Conservation (phyloP, 768 basidiomycete species). For the Suillus spraguei region DNA sequence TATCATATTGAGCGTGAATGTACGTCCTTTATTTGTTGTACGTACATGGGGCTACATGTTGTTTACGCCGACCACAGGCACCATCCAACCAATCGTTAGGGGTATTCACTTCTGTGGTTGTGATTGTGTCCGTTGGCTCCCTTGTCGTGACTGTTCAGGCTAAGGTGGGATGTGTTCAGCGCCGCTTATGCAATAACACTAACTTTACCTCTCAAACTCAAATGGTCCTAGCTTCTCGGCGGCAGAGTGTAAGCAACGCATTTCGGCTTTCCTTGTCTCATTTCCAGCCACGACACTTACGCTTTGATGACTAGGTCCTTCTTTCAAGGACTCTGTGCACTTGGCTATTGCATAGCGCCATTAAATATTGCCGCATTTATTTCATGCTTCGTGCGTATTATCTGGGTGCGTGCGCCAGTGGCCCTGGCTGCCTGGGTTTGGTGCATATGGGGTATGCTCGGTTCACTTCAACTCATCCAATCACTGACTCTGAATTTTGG, state of each 20-base stretch:
- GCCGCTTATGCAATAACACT: slow-evolving; percentile 3
- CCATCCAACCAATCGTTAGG: slow-evolving; percentile 81
- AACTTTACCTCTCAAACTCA: not conserved
- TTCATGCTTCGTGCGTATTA: slow-evolving; percentile 79
- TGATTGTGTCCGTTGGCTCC: slow-evolving; percentile 89
- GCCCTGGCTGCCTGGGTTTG: slow-evolving; percentile 90
- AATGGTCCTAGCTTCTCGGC: slow-evolving; percentile 60
- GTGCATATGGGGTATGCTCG: slow-evolving; percentile 92
- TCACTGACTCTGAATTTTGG: slow-evolving; percentile 8
- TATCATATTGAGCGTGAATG: slow-evolving; percentile 86
- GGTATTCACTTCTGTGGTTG: slow-evolving; percentile 93
- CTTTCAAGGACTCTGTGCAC: slow-evolving; percentile 93
- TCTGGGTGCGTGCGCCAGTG: slow-evolving; percentile 87
- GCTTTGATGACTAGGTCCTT: slow-evolving; percentile 61
- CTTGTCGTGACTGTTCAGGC: slow-evolving; percentile 94
- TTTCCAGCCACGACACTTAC: not conserved
- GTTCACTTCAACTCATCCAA: slow-evolving; percentile 1
- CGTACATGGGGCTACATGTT: not conserved
- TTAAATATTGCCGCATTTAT: slow-evolving; percentile 89
- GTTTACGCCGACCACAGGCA: slow-evolving; percentile 52
- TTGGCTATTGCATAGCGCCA: slow-evolving; percentile 95
- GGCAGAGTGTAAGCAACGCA: slow-evolving; percentile 71
- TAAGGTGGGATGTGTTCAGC: slow-evolving; percentile 55
- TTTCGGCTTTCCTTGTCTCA: slow-evolving; percentile 8
- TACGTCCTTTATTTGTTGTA: slow-evolving; percentile 34